Evolutionary conservation across 306 rosid genomes (phyloP), one percentile per base, ranked within the genome.

Genomic region (Alnus glutinosa): DNA sequence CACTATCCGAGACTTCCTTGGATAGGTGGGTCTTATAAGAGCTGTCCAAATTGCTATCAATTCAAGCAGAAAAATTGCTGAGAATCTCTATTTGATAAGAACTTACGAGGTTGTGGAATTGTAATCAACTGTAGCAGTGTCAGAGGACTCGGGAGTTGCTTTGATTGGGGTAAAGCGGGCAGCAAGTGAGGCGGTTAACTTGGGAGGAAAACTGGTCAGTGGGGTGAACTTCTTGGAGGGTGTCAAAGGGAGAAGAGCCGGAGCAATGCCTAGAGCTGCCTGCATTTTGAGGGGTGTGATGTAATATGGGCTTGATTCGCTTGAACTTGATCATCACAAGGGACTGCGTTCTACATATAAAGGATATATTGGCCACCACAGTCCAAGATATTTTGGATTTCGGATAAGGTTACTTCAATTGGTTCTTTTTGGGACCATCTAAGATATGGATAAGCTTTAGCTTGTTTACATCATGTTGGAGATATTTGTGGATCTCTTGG

Each of bases 61-160:
- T 23, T 23, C 28, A 23, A 23, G 28, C 28, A 23, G 28, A 23
- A 23, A 23, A 23, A 23, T 23, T 23, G 28, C 28, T 23, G 28
- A 23, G 28, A 23, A 23, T 23, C 28, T 23, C 28, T 23, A 23
- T 23, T 23, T 44, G 46, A 15, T 54, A 32, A 77, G 47, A 46
- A 75, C 89, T 86, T 83, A 87, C 96, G 96, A 91, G 79, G 68
- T 81, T 4, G 30, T 19, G 4, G 92, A 89, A 74, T 61, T 87
- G 79, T 91, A 89, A 70, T 91, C 86, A 2, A 87, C 90, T 0
- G 86, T 77, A 36, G 85, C 55, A 59, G 86, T 30, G 51, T 91
- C 95, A 36, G 61, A 0, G 77, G 64, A 57, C 9, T 18, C 83
- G 0, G 63, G 7, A 3, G 81, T 67, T 49, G 75, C 90, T 85